These are phyloP conservation scores for Trichomonas vaginalis DNA, from an alignment of 208 protist species.

Conservation along the genomic window DNA sequence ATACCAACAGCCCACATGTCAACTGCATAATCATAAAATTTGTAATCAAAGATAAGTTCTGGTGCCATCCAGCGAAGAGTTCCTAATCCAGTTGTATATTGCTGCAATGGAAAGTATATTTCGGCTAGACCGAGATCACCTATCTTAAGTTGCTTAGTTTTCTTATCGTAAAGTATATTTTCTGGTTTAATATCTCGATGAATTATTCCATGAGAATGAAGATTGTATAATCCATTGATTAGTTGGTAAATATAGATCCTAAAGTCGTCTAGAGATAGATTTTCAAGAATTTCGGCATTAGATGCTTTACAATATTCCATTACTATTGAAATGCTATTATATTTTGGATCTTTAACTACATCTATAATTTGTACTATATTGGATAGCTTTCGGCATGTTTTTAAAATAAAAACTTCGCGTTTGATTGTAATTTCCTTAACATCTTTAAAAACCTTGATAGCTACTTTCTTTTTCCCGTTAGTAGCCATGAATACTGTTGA, in stretches of 20 bases:
- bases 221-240: slow-evolving; percentile 40
- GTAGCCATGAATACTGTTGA: neutral
- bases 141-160: slow-evolving; percentile 63
- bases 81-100: slow-evolving; percentile 48
- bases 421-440: neutral
- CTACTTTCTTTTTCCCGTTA: neutral
- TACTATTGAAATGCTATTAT: slow-evolving; percentile 80
- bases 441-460: neutral
- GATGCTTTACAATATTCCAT: slow-evolving; percentile 94
- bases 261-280: slow-evolving; percentile 83
- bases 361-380: slow-evolving; percentile 95
- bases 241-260: slow-evolving; percentile 94
- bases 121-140: slow-evolving; percentile 84
- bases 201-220: slow-evolving; percentile 24
- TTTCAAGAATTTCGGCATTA: slow-evolving; percentile 76
- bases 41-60: neutral
- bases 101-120: slow-evolving; percentile 82
- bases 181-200: slow-evolving; percentile 65
- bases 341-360: slow-evolving; percentile 73
- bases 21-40: neutral
- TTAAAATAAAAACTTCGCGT: neutral
- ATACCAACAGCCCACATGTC: slow-evolving; percentile 5
- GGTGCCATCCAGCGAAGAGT: neutral
- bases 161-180: slow-evolving; percentile 97
- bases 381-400: slow-evolving; percentile 46